A percentile compares a stretch with the other conserved stretches of the same genome.
Evolutionary conservation across 176 grass and related monocot species (phyloP).

Genomic region (Triticum dicoccoides): DNA sequence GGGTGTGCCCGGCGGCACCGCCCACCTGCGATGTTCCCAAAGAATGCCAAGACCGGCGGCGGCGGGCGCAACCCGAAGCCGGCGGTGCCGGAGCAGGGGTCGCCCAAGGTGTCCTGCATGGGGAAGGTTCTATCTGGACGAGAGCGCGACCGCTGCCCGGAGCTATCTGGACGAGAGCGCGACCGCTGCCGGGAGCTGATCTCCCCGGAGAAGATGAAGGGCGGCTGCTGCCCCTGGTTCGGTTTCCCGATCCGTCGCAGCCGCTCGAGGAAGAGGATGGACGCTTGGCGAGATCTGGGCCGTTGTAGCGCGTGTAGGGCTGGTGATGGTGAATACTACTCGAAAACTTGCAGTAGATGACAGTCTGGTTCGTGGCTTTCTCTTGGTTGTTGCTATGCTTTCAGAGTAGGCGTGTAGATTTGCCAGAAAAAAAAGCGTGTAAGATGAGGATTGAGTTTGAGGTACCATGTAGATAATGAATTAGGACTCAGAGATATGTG

Average conservation of each 20-base stretch:
- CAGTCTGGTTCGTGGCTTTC: background rate
- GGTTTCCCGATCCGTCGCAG: conserved; percentile 38
- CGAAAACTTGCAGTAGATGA: background rate
- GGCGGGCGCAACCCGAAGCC: conserved; percentile 47
- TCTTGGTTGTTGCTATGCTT: conserved; percentile 9
- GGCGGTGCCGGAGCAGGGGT: conserved; percentile 60
- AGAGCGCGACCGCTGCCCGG: background rate
- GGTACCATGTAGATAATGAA: background rate
- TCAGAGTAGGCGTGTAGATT: background rate
- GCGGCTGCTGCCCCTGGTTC: conserved; percentile 52
- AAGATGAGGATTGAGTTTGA: background rate
- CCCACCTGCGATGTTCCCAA: conserved; percentile 62
- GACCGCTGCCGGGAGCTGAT: background rate
- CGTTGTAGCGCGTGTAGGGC: background rate
- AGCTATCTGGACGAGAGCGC: conserved; percentile 34
- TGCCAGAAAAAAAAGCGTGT: no score
- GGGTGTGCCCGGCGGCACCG: conserved; percentile 22
- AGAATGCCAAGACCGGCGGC: conserved; percentile 41
- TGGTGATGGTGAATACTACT: background rate
- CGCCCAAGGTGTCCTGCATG: conserved; percentile 92
- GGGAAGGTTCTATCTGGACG: conserved; percentile 77
- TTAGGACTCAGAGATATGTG: background rate
- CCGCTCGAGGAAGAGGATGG: conserved; percentile 24
- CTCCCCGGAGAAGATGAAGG: background rate
- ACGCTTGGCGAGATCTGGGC: conserved; percentile 31